Conservation (phyloP, 768 basidiomycete species). For the Mycena belliarum region DNA sequence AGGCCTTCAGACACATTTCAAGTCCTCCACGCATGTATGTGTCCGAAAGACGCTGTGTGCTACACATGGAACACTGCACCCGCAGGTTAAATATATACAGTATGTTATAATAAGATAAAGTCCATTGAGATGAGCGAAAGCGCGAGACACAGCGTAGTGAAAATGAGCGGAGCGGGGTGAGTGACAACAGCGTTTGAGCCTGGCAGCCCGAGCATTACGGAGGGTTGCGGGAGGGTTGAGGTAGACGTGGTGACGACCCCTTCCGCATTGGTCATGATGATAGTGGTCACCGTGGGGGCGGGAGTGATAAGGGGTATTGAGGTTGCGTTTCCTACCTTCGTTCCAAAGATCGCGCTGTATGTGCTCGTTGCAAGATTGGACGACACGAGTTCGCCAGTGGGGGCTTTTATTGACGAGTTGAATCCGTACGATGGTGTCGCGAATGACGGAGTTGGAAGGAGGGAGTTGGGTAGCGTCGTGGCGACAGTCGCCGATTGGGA, state of each 20-base stretch:
- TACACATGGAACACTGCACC: constrained; percentile 1
- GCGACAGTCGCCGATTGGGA: constrained; percentile 62
- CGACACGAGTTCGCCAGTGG: constrained; percentile 54
- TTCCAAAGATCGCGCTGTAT: constrained; percentile 59
- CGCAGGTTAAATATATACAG: constrained; percentile 16
- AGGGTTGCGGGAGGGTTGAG: constrained; percentile 45
- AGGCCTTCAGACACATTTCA: no score
- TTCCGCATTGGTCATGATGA: constrained; percentile 55
- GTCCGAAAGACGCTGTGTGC: no score
- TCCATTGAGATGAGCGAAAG: constrained; percentile 16
- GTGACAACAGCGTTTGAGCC: constrained; percentile 39
- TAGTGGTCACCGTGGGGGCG: constrained; percentile 2
- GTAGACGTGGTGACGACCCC: constrained; percentile 57
- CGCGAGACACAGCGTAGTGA: neutral
- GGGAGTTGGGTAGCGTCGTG: constrained; percentile 73
- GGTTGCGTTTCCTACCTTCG: constrained; percentile 45
- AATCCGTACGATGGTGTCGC: constrained; percentile 66
- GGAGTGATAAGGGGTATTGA: constrained; percentile 46
- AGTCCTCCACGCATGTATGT: neutral
- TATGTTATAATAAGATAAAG: constrained; percentile 23
- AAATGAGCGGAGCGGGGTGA: constrained; percentile 7
- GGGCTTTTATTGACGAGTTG: constrained; percentile 63
- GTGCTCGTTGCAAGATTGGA: constrained; percentile 73
- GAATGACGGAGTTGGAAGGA: constrained; percentile 63
- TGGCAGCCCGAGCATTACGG: constrained; percentile 63